A percentile compares a stretch with the other conserved stretches of the same genome.
Conservation (phyloP, 306 rosid genomes). For the Rubus idaeus region DNA sequence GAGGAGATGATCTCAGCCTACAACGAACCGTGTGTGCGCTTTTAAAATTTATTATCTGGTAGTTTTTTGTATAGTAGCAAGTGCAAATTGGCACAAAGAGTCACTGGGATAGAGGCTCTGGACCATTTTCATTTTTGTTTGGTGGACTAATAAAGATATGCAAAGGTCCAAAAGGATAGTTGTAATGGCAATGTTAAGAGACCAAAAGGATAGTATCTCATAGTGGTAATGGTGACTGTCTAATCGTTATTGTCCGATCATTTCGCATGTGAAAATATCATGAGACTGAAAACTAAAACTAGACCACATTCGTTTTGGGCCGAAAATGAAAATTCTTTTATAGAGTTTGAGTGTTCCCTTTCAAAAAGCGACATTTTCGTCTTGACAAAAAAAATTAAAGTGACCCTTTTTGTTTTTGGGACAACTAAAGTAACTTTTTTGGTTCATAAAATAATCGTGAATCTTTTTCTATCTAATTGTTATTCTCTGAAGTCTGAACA, state of each 20-base stretch:
- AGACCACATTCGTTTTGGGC: not conserved
- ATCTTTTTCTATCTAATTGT: too few relatives aligned
- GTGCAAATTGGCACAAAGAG: not conserved
- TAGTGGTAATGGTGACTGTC: not conserved
- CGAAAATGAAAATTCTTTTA: not conserved
- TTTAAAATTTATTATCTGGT: not conserved
- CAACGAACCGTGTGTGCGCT: not conserved
- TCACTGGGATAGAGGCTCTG: not conserved
- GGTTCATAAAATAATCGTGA: not conserved
- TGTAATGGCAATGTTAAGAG: not conserved
- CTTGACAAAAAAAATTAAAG: not conserved
- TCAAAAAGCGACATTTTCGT: not conserved
- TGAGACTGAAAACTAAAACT: not conserved
- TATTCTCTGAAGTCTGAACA: too few relatives aligned
- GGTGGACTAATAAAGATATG: not conserved
- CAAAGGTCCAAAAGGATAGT: not conserved
- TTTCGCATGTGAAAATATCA: not conserved
- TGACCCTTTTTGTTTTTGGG: not conserved
- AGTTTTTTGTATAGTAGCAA: not conserved
- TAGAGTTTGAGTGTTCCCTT: not conserved
- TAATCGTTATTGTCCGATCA: not conserved
- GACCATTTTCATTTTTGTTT: not conserved
- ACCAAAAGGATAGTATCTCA: not conserved
- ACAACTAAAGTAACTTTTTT: not conserved
- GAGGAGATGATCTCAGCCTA: too few relatives aligned